These are phyloP conservation scores for Chrysoporthe deuterocubensis DNA, from an alignment of 2,329 filamentous ascomycete genomes.

Conservation along the genomic window DNA sequence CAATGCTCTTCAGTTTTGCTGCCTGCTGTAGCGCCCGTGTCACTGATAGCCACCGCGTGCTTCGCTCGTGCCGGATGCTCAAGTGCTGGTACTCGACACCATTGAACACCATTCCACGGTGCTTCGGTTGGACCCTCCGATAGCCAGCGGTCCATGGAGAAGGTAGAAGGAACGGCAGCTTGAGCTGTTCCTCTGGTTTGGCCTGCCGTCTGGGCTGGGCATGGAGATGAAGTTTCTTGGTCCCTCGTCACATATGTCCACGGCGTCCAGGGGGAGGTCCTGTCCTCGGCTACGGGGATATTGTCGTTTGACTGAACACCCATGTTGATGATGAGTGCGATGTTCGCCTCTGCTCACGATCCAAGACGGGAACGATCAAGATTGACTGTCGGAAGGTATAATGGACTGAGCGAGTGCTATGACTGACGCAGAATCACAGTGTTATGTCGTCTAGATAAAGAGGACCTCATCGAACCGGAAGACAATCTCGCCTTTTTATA, in stretches of 20 bases:
- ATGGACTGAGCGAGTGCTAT: neutral
- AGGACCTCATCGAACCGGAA: neutral
- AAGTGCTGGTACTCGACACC: neutral
- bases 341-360: neutral
- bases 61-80: neutral
- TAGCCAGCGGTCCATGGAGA: constrained; percentile 16
- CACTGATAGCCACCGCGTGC: neutral
- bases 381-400: neutral
- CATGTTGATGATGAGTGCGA: neutral
- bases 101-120: constrained; percentile 10
- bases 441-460: neutral
- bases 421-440: neutral
- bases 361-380: neutral
- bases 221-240: rapidly evolving
- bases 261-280: neutral
- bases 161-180: neutral
- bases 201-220: neutral
- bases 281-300: neutral
- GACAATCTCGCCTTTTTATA: neutral
- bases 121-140: neutral
- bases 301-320: neutral
- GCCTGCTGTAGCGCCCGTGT: constrained; percentile 5
- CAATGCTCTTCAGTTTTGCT: neutral
- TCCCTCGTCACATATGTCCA: neutral
- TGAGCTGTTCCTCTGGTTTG: neutral